Percentiles rank a stretch among this genome's conserved stretches.
Conservation (phyloP, 2,329 filamentous ascomycete genomes). For the Chaetomium olivaceum region DNA sequence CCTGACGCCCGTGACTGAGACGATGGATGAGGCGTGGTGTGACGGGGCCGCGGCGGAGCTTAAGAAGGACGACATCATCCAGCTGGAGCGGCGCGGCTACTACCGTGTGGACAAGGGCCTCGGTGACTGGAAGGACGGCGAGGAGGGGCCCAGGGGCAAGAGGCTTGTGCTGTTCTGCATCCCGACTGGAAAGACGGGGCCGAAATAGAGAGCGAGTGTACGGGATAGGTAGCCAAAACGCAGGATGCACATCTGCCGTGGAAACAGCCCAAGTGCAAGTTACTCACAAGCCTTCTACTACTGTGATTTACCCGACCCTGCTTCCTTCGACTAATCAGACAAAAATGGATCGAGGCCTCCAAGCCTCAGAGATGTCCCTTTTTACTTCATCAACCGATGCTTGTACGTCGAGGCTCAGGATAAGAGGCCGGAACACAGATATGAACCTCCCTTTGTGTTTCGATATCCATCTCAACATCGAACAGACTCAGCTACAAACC, state of each 20-base stretch:
- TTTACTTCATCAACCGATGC: too few relatives aligned
- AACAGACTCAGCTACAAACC: too few relatives aligned
- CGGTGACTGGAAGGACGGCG: constrained; percentile 51
- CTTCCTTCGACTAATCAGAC: not conserved
- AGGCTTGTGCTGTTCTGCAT: constrained; percentile 58
- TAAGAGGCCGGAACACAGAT: too few relatives aligned
- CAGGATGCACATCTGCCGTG: not conserved
- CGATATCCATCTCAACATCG: too few relatives aligned
- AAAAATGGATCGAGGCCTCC: too few relatives aligned
- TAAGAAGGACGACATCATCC: constrained; percentile 87
- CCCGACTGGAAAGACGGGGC: constrained; percentile 53
- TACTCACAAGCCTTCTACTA: not conserved
- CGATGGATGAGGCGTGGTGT: constrained; percentile 71
- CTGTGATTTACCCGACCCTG: not conserved
- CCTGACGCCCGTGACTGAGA: constrained; percentile 74
- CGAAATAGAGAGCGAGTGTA: constrained; percentile 26
- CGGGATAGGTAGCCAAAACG: not conserved
- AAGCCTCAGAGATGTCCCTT: too few relatives aligned
- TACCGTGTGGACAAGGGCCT: constrained; percentile 77
- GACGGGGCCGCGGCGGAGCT: constrained; percentile 78
- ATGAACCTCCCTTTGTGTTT: too few relatives aligned
- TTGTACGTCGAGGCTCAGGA: too few relatives aligned
- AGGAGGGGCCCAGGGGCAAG: constrained; percentile 51
- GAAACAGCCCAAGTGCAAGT: not conserved
- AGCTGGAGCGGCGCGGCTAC: constrained; percentile 91